These are phyloP conservation scores for Ceratocystis eucalypticola DNA, from an alignment of 2,329 filamentous ascomycete species.

Conservation along the genomic window DNA sequence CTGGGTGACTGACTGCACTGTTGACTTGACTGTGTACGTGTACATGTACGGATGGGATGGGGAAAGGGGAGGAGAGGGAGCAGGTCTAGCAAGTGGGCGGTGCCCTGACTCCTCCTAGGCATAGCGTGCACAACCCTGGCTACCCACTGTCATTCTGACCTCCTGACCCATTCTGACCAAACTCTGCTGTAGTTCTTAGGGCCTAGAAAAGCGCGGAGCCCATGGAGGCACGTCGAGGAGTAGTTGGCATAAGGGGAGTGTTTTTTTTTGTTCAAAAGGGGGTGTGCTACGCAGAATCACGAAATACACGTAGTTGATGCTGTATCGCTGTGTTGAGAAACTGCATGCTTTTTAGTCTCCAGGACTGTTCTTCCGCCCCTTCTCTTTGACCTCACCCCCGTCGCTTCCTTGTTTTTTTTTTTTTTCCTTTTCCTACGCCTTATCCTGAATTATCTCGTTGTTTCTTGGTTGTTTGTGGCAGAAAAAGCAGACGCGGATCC, in stretches of 20 bases:
- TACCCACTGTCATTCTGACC: neutral
- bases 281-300: too few species aligned
- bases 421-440: neutral
- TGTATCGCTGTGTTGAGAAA: too few species aligned
- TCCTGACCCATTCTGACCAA: neutral
- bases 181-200: too few species aligned
- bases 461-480: neutral
- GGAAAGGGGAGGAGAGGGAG: neutral
- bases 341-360: neutral
- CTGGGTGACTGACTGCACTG: neutral
- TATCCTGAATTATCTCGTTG: neutral
- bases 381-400: neutral
- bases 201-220: too few species aligned
- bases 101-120: neutral
- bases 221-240: too few species aligned
- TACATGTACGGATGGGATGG: too few species aligned
- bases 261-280: too few species aligned
- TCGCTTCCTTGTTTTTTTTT: neutral
- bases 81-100: neutral
- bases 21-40: neutral
- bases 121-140: neutral
- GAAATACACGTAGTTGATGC: too few species aligned
- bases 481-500: neutral
- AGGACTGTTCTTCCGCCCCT: neutral
- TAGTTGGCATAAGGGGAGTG: too few species aligned